Evolutionary conservation across 345 rosid genomes (phyloP), one percentile per base, ranked within the genome.

Genomic region (Euphorbia pulcherrima): DNA sequence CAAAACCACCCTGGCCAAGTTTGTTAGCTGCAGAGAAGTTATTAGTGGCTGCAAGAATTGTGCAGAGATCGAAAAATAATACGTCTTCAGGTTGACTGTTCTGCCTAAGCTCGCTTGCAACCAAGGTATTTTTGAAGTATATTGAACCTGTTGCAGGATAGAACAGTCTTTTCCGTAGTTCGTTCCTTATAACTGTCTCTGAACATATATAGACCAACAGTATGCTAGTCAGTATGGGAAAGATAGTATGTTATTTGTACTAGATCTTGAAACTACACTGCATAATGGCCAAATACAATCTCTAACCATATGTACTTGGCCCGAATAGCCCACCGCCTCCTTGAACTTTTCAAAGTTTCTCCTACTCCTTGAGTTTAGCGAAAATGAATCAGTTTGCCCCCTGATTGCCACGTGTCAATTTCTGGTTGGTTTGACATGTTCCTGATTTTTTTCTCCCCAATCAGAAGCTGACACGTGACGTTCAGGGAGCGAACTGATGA

Each of bases 1-100:
- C 84, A 67, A 72, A 81, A 21, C 84, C 84, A 18, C 84, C 84
- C 35, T 64, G 69, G 14, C 84, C 84, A 0, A 78, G 59, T 72
- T 67, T 73, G 27, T 57, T 75, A 11, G 20, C 39, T 12, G 12
- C 21, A 17, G 75, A 55, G 65, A 82, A 82, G 20, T 76, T 79
- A 52, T 74, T 12, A 0, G 82, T 79, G 1, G 83, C 85, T 9
- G 44, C 69, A 2, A 35, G 29, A 44, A 78, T 63, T 35, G 61
- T 64, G 6, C 21, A 6, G 2, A 70, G 20, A 28, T 69, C 62
- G 26, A 75, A 59, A 9, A 69, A 33, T 18, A 70, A 30, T 33
- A 72, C 7, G n/a, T 70, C 56, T 48, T n/a, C 30, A 40, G 57
- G 62, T 26, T 20, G 37, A 1, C 35, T 48, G 37, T 21, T 44